Percentiles rank a stretch among this genome's conserved stretches.
Conservation (phyloP, 345 rosid species). For the Bruguiera sexangula region DNA sequence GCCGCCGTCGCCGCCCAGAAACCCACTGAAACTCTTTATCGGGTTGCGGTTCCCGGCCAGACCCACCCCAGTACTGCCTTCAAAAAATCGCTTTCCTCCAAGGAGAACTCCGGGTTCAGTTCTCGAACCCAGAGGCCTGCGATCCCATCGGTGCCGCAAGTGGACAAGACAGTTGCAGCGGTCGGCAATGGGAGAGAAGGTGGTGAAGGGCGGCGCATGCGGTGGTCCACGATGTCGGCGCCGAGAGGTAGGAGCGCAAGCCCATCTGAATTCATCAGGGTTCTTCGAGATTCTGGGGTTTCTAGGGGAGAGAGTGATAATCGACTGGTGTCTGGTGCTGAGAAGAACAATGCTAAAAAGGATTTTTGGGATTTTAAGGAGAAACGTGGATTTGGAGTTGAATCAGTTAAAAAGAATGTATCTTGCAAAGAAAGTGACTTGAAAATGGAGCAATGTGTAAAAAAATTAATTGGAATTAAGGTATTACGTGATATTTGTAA, state of each 20-base stretch:
- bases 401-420: constrained; percentile 29
- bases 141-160: constrained; percentile 49
- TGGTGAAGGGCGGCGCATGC: constrained; percentile 38
- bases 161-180: constrained; percentile 39
- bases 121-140: constrained; percentile 55
- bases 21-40: constrained; percentile 44
- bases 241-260: constrained; percentile 82
- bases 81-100: constrained; percentile 44
- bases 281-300: constrained; percentile 26
- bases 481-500: constrained; percentile 13
- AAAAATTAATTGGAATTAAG: constrained; percentile 16
- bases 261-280: constrained; percentile 66
- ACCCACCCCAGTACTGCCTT: constrained; percentile 25
- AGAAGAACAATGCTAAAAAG: constrained; percentile 27
- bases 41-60: constrained; percentile 30
- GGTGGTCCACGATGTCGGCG: constrained; percentile 52
- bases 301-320: constrained; percentile 33
- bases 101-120: constrained; percentile 49
- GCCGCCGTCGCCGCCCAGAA: constrained; percentile 12
- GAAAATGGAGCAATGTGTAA: constrained; percentile 15
- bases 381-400: constrained; percentile 31
- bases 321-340: constrained; percentile 24
- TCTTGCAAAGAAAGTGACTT: constrained; percentile 1
- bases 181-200: constrained; percentile 26
- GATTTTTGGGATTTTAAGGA: constrained; percentile 29